Base-by-base conservation (phyloP, 2,329 filamentous ascomycete species). In the Acrocalymma vagum region DNA sequence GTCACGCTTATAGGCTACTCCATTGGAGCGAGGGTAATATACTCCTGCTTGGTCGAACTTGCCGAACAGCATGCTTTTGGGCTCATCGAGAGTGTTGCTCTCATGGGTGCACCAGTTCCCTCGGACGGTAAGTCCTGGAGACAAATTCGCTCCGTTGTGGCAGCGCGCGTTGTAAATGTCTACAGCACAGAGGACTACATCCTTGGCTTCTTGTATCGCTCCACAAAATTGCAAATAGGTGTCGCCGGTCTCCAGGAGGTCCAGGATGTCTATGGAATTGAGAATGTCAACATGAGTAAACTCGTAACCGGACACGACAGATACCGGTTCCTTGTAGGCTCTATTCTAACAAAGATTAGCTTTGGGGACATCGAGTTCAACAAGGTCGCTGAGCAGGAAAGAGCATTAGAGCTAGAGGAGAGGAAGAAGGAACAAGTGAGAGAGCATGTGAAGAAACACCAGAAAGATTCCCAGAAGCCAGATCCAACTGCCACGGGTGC, bases 101-200 rank as follows among this genome's bases (percentile, higher is more conserved):
- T 96, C 9, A 88, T 96, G 53, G 91, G 91, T 3, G 80, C 89
- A 0, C 90, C 92, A 0, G 83, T 86, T 0, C 89, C 91, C 0
- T 88, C 86, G 0, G 80, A 85, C 34, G 72, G 80, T 1, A 78
- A 78, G 2, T 81, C 88, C 46, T 96, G 91, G 91, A 80, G 84
- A 38, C 77, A 83, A 28, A 83, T 95, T 53, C 83, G 90, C 16
- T 83, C 82, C 29, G 89, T 92, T 0, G 90, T 95, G 1, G 82
- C 86, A 1, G 90, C 90, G 3, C 82, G 87, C 43, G 78, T 96
- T 8, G 86, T 95, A 52, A 96, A 96, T 57, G 88, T 92, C 6
- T 95, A 86, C 69, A 93, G 88, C 3, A 83, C 86, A 34, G 92
- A 94, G 49, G 91, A 96, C 69, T 88, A 89, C 59, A 84, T 96